phyloP scores from a whole-genome alignment of 1,284 basidiomycete genomes.

The Sphagnurus paluster region DNA sequence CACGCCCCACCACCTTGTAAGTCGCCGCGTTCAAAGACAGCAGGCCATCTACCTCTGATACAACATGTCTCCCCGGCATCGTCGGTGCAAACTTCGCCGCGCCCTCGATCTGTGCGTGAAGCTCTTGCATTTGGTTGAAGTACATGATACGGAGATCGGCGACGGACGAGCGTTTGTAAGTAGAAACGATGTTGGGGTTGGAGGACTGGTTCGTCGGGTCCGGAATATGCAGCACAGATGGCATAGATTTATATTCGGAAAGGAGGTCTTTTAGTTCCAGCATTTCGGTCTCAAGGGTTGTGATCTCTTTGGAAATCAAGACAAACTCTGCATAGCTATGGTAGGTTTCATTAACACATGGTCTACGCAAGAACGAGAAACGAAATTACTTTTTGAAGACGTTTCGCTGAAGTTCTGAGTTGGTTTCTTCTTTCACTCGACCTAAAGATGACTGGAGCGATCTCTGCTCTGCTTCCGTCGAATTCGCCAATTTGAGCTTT shows the following conservation, averaged over 20 bases:
- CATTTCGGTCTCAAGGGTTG: constrained; percentile 96
- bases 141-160: constrained; percentile 94
- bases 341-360: neutral
- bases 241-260: constrained; percentile 94
- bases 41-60: constrained; percentile 85
- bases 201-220: constrained; percentile 54
- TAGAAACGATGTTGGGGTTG: constrained; percentile 42
- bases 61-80: constrained; percentile 87
- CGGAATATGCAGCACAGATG: constrained; percentile 88
- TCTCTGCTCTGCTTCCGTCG: constrained; percentile 76
- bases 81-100: constrained; percentile 94
- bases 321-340: constrained; percentile 94
- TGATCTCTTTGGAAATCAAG: constrained; percentile 95
- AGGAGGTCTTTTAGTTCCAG: constrained; percentile 94
- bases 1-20: constrained; percentile 87
- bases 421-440: constrained; percentile 62
- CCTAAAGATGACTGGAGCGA: constrained; percentile 72
- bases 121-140: constrained; percentile 88
- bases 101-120: constrained; percentile 94
- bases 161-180: constrained; percentile 83
- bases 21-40: constrained; percentile 91
- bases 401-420: constrained; percentile 74
- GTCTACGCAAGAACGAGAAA: neutral
- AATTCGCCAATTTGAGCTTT: constrained; percentile 75
- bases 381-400: constrained; percentile 86